Base-by-base conservation (phyloP, 257 asterid species). In the Fraxinus pennsylvanica region DNA sequence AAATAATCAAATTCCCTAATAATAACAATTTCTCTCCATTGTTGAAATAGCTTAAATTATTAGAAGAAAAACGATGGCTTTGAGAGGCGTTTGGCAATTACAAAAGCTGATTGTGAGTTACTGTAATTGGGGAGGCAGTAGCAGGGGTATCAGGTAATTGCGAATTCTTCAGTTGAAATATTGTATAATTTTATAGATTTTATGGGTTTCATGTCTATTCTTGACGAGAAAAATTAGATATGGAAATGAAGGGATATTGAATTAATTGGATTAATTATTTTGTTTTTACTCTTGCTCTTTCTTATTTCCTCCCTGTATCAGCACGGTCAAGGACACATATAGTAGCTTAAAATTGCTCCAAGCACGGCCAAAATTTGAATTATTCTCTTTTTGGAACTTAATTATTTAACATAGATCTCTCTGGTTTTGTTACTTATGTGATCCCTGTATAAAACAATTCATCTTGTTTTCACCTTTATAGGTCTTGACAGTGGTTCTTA, bases 51-150 rank as follows among this genome's bases (percentile, higher is more conserved):
- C 17, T 45, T 13, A 45, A 45, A 6, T 4, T 15, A 52, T 14
- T 17, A 52, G 63, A 52, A n/a, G 68, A 25, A 38, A 50, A 59
- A 59, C 32, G 2, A 84, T 94, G 98, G 85, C 98, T 17, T 1
- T 90, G 68, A 89, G 94, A 84, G 99, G 99, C 75, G 96, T 84
- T 2, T 95, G 99, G 99, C 98, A 91, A 81, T 84, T 95, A 47
- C 86, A 89, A 59, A 95, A 91, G 82, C 81, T 95, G 59, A 61
- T 92, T 29, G 97, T 95, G 72, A 91, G 96, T 81, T 91, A 78
- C 78, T 91, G 94, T 75, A 74, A 93, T 77, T 90, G 91, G 67
- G 67, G 98, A 6, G 99, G 99, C 82, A 93, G 99, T 80, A 95
- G 99, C 87, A 88, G 92, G 81, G 99, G 98, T 81, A 86, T 95